phyloP scores from a whole-genome alignment of 1,139 yeast species.

The Candida anutae region DNA sequence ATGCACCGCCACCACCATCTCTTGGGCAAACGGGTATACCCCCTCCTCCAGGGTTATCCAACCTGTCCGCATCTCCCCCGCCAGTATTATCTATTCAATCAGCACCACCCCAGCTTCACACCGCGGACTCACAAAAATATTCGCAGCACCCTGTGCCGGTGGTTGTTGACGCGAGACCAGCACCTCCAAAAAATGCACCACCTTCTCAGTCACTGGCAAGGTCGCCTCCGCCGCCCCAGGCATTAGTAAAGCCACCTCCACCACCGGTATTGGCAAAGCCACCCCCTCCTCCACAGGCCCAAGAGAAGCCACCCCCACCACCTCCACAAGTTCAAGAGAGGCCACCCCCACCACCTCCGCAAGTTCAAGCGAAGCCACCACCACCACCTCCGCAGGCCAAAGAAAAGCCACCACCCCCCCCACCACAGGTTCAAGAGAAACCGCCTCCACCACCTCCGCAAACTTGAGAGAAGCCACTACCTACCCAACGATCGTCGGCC shows the following conservation, averaged over 20 bases:
- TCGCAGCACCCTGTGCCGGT: no score
- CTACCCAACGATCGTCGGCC: no score
- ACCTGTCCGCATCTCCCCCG: neutral
- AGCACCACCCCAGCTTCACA: neutral
- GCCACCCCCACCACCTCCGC: slow-evolving; percentile 9
- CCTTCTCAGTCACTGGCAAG: slow-evolving; percentile 3
- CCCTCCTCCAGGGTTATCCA: slow-evolving; percentile 3
- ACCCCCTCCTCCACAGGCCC: slow-evolving; percentile 6
- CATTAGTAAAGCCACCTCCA: slow-evolving; percentile 5
- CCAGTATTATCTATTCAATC: neutral
- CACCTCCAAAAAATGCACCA: no score
- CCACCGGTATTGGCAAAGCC: slow-evolving; percentile 15
- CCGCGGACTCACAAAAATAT: no score
- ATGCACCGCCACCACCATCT: no score
- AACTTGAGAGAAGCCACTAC: no score
- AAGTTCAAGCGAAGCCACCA: slow-evolving; percentile 9
- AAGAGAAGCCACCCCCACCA: slow-evolving; percentile 8
- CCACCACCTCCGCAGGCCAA: slow-evolving; percentile 10
- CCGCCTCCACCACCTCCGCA: slow-evolving; percentile 5
- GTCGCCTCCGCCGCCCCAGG: slow-evolving; percentile 2
- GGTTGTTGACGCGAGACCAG: no score
- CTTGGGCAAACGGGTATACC: no score
- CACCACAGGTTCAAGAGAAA: slow-evolving; percentile 5
- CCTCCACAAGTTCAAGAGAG: slow-evolving; percentile 13
- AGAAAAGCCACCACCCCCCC: slow-evolving; percentile 12